phyloP scores from a whole-genome alignment of 2,329 filamentous ascomycete species.

The Gnomoniopsis sp. region DNA sequence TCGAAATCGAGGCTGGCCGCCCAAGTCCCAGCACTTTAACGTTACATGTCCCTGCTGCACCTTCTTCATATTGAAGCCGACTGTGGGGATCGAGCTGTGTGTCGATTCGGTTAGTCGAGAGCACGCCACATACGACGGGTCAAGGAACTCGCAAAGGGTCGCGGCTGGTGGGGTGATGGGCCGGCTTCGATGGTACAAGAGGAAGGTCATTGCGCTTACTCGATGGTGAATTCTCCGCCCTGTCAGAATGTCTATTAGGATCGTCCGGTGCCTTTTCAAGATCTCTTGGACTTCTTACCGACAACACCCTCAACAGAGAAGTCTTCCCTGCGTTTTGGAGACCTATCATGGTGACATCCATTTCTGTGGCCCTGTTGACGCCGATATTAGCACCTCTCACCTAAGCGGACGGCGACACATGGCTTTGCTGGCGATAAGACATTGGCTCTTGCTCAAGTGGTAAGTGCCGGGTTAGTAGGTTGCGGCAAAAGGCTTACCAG shows the following conservation, averaged over 20 bases:
- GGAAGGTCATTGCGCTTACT: constrained; percentile 62
- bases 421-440: constrained; percentile 8
- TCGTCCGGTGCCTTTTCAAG: neutral
- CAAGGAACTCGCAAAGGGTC: constrained; percentile 12
- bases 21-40: constrained; percentile 98
- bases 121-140: constrained; percentile 33
- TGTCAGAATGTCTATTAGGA: constrained; percentile 37
- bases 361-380: constrained; percentile 81
- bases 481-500: constrained; percentile 63
- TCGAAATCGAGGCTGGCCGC: constrained; percentile 92
- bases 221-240: constrained; percentile 98
- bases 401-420: neutral
- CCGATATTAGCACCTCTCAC: constrained; percentile 7
- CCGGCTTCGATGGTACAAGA: constrained; percentile 13
- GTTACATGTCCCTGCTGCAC: constrained; percentile 98
- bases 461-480: neutral
- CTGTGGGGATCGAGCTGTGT: constrained; percentile 90
- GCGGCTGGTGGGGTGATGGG: constrained; percentile 21
- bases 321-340: constrained; percentile 98
- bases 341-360: constrained; percentile 99
- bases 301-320: constrained; percentile 85
- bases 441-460: constrained; percentile 23
- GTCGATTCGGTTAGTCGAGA: constrained; percentile 20
- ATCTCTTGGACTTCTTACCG: constrained; percentile 60
- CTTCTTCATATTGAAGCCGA: constrained; percentile 98